phyloP scores from a whole-genome alignment of 116 monocot species.

The Papilionanthe hybrid region DNA sequence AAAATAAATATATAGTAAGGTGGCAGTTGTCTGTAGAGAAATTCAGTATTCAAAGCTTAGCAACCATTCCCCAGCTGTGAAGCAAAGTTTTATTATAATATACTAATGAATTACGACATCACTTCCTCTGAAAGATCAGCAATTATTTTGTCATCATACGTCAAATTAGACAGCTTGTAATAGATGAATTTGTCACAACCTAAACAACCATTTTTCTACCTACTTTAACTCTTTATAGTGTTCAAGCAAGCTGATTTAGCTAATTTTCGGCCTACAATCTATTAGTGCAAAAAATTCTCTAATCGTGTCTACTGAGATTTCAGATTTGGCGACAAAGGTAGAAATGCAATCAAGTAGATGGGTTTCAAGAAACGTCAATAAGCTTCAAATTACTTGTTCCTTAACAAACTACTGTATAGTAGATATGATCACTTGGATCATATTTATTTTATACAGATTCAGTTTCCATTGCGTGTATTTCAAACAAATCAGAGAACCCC shows the following conservation, averaged over 20 bases:
- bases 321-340: neutral
- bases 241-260: neutral
- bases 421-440: neutral
- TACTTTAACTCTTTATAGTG: neutral
- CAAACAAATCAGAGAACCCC: neutral
- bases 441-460: neutral
- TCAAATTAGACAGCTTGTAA: neutral
- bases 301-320: neutral
- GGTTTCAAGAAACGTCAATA: neutral
- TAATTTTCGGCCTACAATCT: neutral
- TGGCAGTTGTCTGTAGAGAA: too few species aligned
- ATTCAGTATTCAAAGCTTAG: too few species aligned
- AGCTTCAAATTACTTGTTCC: neutral
- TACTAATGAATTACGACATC: neutral
- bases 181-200: neutral
- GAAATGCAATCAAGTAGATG: neutral
- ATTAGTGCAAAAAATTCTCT: neutral
- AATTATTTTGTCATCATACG: neutral
- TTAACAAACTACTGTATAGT: neutral
- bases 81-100: neutral
- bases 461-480: neutral
- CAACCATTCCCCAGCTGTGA: too few species aligned
- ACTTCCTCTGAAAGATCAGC: neutral
- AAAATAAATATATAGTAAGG: too few species aligned
- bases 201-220: neutral